phyloP scores from a whole-genome alignment of 257 asterid species.

The Petunia secreta region DNA sequence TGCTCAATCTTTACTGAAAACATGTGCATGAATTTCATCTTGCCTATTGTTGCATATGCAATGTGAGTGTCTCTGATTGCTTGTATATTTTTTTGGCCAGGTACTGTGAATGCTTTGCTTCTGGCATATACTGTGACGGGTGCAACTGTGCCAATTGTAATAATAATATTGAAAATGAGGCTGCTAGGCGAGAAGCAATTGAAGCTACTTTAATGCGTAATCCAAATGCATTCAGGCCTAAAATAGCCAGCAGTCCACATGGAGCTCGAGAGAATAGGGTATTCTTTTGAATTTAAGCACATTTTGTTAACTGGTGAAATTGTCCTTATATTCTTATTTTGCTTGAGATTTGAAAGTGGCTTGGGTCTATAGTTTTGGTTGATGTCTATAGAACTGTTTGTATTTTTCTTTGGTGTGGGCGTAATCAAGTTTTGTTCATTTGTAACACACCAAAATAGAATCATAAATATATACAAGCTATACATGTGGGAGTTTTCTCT shows the following conservation, averaged over 20 bases:
- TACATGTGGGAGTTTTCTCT: conserved; percentile 14
- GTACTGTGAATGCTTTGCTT: conserved; percentile 45
- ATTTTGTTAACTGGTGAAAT: background rate
- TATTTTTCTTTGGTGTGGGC: background rate
- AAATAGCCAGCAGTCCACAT: conserved; percentile 34
- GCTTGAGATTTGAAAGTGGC: background rate
- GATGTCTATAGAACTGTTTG: background rate
- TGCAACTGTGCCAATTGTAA: conserved; percentile 40
- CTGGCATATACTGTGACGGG: conserved; percentile 43
- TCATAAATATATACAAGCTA: background rate
- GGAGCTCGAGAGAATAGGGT: conserved; percentile 33
- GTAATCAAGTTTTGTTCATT: background rate
- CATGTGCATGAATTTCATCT: background rate
- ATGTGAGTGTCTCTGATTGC: background rate
- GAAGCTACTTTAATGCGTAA: conserved; percentile 40
- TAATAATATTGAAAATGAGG: conserved; percentile 38
- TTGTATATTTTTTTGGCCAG: conserved; percentile 19
- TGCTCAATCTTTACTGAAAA: conserved; percentile 4
- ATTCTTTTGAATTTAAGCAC: background rate
- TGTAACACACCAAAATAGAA: background rate
- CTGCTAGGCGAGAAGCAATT: conserved; percentile 41
- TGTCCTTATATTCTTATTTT: conserved; percentile 2
- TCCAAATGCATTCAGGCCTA: conserved; percentile 40
- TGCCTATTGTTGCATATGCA: background rate
- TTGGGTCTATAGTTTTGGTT: conserved; percentile 14